These are phyloP conservation scores for Dacryopinax primogenitus DNA, from an alignment of 768 basidiomycete species.

Conservation along the genomic window DNA sequence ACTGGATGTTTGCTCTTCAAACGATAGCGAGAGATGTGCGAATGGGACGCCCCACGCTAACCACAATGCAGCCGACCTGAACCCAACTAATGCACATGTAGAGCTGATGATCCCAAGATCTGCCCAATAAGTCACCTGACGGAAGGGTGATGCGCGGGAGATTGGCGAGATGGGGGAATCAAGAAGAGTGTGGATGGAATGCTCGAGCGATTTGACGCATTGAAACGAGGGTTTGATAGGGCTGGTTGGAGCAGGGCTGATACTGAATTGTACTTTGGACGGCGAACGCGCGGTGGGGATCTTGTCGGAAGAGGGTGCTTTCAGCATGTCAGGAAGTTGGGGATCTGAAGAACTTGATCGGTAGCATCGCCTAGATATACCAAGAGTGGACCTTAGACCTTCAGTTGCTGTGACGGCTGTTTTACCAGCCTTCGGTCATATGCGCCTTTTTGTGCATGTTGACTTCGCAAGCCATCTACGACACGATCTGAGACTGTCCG, in stretches of 20 bases:
- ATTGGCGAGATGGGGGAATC: neutral
- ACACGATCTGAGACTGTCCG: too few relatives aligned
- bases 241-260: neutral
- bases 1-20: neutral
- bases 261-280: neutral
- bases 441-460: too few relatives aligned
- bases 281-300: neutral
- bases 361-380: too few relatives aligned
- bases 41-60: neutral
- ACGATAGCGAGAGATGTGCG: neutral
- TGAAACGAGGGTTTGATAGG: neutral
- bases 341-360: neutral
- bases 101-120: neutral
- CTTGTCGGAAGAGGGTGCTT: neutral
- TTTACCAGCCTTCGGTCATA: too few relatives aligned
- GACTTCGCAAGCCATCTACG: too few relatives aligned
- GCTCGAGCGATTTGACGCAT: neutral
- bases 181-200: neutral
- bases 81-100: neutral
- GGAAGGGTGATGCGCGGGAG: conserved; percentile 3
- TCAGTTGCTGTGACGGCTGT: too few relatives aligned
- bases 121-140: neutral
- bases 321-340: neutral
- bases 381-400: too few relatives aligned
- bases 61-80: neutral